Conservation (phyloP, 2,329 filamentous ascomycete genomes). For the Torrubiellomyces zombiae region DNA sequence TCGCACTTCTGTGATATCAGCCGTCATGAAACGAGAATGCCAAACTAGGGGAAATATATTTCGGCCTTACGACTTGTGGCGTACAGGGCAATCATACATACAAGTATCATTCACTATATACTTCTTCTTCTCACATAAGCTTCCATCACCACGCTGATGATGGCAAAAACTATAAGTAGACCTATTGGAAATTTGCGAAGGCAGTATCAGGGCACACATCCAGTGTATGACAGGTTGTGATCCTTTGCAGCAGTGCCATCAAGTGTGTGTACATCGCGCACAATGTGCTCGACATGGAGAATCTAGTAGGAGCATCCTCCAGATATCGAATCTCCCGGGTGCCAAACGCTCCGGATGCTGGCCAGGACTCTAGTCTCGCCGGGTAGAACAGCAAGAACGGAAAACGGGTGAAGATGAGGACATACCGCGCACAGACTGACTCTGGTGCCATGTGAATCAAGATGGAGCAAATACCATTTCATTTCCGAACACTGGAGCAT, state of each 20-base stretch:
- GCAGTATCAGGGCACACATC: constrained; percentile 6
- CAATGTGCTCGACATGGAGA: constrained; percentile 49
- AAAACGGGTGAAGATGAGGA: constrained; percentile 4
- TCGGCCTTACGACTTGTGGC: too few species aligned
- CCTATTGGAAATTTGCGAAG: too few species aligned
- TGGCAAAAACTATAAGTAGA: too few species aligned
- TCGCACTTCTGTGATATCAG: too few species aligned
- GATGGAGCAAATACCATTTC: constrained; percentile 6
- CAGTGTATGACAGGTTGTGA: constrained; percentile 7
- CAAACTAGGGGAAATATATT: too few species aligned
- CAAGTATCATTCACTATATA: too few species aligned
- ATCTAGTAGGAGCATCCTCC: constrained; percentile 81
- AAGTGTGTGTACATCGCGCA: constrained; percentile 7
- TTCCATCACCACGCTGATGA: too few species aligned
- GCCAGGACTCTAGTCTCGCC: constrained; percentile 2
- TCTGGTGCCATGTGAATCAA: constrained; percentile 23
- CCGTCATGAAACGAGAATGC: too few species aligned
- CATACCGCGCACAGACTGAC: constrained; percentile 63
- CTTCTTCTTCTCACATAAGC: too few species aligned
- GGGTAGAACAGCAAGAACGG: too few species aligned
- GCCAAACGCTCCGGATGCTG: constrained; percentile 48
- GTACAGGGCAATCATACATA: too few species aligned
- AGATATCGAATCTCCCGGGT: constrained; percentile 69
- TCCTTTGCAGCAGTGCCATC: constrained; percentile 6
- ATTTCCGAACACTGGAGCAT: constrained; percentile 6